Base-by-base conservation (phyloP, 306 rosid species). In the Elaeagnus macrophylla region DNA sequence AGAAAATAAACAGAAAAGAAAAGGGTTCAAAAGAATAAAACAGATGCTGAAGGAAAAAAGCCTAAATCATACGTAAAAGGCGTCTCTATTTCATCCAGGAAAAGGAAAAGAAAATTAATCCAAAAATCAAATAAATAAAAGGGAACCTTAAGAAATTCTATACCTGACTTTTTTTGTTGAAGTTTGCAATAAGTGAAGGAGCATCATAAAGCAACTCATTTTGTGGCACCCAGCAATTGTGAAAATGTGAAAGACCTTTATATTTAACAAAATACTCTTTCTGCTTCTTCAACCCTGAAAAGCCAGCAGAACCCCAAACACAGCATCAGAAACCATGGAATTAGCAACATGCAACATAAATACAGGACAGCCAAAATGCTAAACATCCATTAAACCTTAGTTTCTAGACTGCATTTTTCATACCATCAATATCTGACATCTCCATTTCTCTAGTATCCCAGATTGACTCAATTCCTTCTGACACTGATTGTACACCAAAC, bases 201-300 rank as follows among this genome's bases (percentile, higher is more conserved):
- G 79, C 78, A 68, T 81, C 88, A 46, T 57, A 75, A 66, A 71
- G 78, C 62, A 81, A 65, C 43, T 77, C 76, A 69, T 39, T 56
- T 72, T 76, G 81, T 10, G 77, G 57, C 37, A 84, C 51, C 88
- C 94, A 81, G 18, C 17, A 57, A 62, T 74, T 79, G 68, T 81
- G 89, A 74, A 79, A 67, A 69, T 84, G 85, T 42, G 89, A 81
- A 60, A 84, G 78, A 64, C 79, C 80, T 56, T 71, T 81, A 70
- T 71, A 84, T 69, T 84, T 84, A 53, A 81, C 89, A 39, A 76
- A 75, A 72, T 59, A 69, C 42, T 74, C 76, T 67, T 70, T 76
- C 72, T 67, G 75, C 73, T 62, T 57, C 42, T 48, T 53, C 72
- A 50, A 40, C 40, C 81, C 88, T 84, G 41, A 35, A 50, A 53